phyloP scores from a whole-genome alignment of 495 filamentous ascomycete species.

The Trichoderma parareesei region DNA sequence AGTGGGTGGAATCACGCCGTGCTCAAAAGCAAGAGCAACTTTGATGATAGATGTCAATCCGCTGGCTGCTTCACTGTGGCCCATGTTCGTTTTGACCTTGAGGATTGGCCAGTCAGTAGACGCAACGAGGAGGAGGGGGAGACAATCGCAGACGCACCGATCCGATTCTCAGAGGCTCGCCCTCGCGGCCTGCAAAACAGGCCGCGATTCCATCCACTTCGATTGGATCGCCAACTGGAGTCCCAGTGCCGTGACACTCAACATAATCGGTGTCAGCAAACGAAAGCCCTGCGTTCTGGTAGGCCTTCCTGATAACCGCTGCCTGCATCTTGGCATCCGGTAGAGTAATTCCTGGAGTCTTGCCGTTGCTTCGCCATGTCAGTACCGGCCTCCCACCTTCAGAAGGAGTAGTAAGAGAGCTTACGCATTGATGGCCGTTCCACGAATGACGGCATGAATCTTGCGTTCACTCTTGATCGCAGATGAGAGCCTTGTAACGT shows the following conservation, averaged over 20 bases:
- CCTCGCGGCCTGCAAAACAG: conserved; percentile 8
- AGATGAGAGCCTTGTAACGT: conserved; percentile 41
- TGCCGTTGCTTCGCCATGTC: conserved; percentile 45
- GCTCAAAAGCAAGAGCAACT: conserved; percentile 41
- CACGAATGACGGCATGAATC: conserved; percentile 46
- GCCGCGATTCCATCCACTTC: conserved; percentile 36
- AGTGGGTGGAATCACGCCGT: conserved; percentile 30
- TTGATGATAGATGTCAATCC: conserved; percentile 47
- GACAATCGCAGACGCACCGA: conserved; percentile 9
- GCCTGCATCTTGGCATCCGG: conserved; percentile 39
- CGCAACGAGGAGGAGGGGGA: not conserved
- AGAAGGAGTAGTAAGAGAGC: not conserved
- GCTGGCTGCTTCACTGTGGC: conserved; percentile 43
- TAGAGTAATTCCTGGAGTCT: conserved; percentile 35
- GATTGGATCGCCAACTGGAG: conserved; percentile 40
- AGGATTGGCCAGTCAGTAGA: conserved; percentile 9
- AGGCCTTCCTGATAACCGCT: conserved; percentile 32
- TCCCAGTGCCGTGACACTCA: conserved; percentile 19
- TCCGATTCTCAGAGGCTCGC: conserved; percentile 14
- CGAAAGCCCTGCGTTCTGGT: conserved; percentile 30
- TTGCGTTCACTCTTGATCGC: conserved; percentile 33
- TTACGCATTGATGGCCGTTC: conserved; percentile 37
- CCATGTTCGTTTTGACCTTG: conserved; percentile 42
- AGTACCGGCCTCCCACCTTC: conserved; percentile 10
- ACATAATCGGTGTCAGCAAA: conserved; percentile 15